Percentiles rank a stretch among this genome's conserved stretches.
Conservation (phyloP, 805 yeast genomes). For the Candida nanaspora region DNA sequence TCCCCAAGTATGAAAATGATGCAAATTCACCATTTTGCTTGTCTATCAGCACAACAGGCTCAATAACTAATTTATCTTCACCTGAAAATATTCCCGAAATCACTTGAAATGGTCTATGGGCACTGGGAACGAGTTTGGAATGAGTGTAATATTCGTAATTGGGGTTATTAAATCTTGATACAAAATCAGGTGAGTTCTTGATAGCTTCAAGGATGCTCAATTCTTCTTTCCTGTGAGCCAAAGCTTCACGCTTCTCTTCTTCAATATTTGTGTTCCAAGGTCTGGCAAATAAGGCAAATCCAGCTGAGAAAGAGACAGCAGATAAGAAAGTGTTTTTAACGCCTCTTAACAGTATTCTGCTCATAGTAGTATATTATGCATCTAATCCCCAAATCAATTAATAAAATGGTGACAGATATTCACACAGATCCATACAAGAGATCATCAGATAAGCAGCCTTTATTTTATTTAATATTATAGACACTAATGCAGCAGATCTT, state of each 20-base stretch:
- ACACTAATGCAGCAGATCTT: too few relatives aligned
- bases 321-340: constrained; percentile 6
- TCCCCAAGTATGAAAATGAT: constrained; percentile 68
- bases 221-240: constrained; percentile 12
- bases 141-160: constrained; percentile 22
- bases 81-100: constrained; percentile 70
- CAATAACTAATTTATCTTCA: constrained; percentile 59
- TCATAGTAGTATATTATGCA: neutral
- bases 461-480: too few relatives aligned
- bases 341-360: neutral
- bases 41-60: constrained; percentile 62
- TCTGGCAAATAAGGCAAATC: constrained; percentile 22
- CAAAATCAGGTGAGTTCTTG: constrained; percentile 21
- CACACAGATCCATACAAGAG: too few relatives aligned
- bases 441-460: too few relatives aligned
- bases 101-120: constrained; percentile 57
- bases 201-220: constrained; percentile 19
- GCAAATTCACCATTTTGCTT: constrained; percentile 43
- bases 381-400: too few relatives aligned
- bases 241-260: constrained; percentile 4
- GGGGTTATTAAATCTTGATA: constrained; percentile 14
- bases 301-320: constrained; percentile 16
- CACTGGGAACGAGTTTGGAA: constrained; percentile 44
- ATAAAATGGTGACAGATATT: too few relatives aligned
- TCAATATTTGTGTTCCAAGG: constrained; percentile 20